A percentile compares a stretch with the other conserved stretches of the same genome.
phyloP scores from a whole-genome alignment of 306 rosid genomes.

The Fagus crenata region DNA sequence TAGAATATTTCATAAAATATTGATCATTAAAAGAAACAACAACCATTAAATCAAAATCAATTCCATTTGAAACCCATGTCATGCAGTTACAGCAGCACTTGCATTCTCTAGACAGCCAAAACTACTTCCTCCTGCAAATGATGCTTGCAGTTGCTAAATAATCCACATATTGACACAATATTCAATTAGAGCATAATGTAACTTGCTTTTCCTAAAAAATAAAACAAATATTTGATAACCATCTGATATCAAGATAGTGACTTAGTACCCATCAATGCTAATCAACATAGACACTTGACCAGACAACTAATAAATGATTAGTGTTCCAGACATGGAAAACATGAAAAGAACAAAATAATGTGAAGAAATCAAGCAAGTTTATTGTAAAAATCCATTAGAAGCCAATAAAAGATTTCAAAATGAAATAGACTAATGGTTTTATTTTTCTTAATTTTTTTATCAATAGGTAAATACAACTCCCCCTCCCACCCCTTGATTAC shows the following conservation, averaged over 20 bases:
- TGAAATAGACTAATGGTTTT: not conserved
- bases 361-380: not conserved
- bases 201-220: not conserved
- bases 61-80: too few species aligned
- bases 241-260: not conserved
- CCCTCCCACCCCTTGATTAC: not conserved
- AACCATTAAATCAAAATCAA: too few species aligned
- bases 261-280: not conserved
- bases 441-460: not conserved
- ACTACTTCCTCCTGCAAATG: conserved; percentile 84
- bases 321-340: not conserved
- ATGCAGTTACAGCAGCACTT: conserved; percentile 84
- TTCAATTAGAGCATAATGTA: not conserved
- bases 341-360: not conserved
- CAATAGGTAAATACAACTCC: not conserved
- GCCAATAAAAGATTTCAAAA: not conserved
- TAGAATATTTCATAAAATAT: too few species aligned
- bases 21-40: too few species aligned
- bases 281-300: not conserved
- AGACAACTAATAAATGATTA: not conserved
- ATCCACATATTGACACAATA: conserved; percentile 1
- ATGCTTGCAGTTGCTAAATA: conserved; percentile 16
- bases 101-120: conserved; percentile 79
- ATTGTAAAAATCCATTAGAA: not conserved
- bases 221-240: not conserved